Evolutionary conservation across 2,329 filamentous ascomycete genomes (phyloP).

Genomic region (Exutisphaerella laricina): DNA sequence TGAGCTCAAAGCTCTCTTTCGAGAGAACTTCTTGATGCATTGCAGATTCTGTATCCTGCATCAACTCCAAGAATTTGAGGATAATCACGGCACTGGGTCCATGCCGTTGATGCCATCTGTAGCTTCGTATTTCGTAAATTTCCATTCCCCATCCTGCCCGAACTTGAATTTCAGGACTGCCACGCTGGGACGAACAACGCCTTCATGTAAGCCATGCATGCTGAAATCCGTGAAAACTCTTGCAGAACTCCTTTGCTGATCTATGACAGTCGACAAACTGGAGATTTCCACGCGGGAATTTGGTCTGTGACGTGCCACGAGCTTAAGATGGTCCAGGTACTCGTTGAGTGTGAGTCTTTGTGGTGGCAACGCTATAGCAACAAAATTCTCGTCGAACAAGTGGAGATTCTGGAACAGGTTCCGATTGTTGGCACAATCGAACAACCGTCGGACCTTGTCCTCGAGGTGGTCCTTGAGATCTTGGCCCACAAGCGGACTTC

Average conservation of each 20-base stretch:
- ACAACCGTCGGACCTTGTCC: too few species aligned
- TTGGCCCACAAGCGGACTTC: too few species aligned
- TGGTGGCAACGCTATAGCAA: background rate
- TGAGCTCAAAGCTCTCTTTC: too few species aligned
- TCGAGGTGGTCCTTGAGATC: too few species aligned
- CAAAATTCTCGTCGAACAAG: background rate
- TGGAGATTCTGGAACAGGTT: background rate
- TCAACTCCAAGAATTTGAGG: too few species aligned
- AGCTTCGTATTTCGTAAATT: slow-evolving; percentile 2
- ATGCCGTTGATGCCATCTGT: slow-evolving; percentile 1
- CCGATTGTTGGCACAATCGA: background rate
- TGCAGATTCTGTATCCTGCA: too few species aligned
- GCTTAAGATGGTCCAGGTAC: background rate
- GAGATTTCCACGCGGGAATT: background rate
- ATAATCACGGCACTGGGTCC: background rate
- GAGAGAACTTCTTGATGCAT: too few species aligned
- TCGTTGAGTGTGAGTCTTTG: background rate
- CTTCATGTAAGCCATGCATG: background rate
- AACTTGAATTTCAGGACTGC: background rate
- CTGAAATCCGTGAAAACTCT: slow-evolving; percentile 4
- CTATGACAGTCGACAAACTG: background rate
- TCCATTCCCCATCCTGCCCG: slow-evolving; percentile 3
- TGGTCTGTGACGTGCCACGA: background rate
- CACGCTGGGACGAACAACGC: slow-evolving; percentile 2
- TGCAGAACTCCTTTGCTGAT: background rate